A percentile compares a stretch with the other conserved stretches of the same genome.
phyloP scores from a whole-genome alignment of 768 basidiomycete species.

The Leucogyrophana mollusca region DNA sequence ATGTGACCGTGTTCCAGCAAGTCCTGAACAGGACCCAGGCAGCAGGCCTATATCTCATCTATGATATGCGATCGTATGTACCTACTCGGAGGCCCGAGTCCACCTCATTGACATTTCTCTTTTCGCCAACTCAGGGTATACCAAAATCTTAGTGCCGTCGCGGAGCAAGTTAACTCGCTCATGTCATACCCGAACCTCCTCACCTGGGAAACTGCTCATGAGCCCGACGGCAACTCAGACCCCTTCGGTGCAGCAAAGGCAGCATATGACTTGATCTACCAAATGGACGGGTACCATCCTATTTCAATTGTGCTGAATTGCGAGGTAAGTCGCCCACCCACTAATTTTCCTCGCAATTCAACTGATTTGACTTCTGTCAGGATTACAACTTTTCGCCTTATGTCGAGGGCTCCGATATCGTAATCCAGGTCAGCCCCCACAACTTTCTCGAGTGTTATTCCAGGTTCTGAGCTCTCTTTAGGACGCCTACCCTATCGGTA shows the following conservation, averaged over 20 bases:
- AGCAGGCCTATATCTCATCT: constrained; percentile 59
- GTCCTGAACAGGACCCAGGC: constrained; percentile 15
- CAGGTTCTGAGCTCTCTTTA: constrained; percentile 2
- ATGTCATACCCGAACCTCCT: constrained; percentile 67
- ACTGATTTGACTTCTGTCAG: too few species aligned
- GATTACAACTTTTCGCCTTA: constrained; percentile 64
- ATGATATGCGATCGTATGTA: constrained; percentile 67
- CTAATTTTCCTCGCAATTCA: constrained; percentile 20
- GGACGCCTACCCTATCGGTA: constrained; percentile 36
- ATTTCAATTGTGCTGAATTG: constrained; percentile 56
- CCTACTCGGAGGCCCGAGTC: background rate
- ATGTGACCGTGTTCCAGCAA: constrained; percentile 38
- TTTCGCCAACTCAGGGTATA: constrained; percentile 40
- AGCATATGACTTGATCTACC: constrained; percentile 46
- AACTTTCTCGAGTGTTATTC: constrained; percentile 5
- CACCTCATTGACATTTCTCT: background rate
- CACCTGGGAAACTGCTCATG: constrained; percentile 71
- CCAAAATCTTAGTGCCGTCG: constrained; percentile 58
- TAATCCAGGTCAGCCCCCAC: constrained; percentile 66
- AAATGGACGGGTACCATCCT: constrained; percentile 57
- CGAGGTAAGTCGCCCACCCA: constrained; percentile 23
- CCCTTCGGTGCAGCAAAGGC: constrained; percentile 54
- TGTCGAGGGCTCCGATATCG: constrained; percentile 62
- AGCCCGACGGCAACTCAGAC: constrained; percentile 68
- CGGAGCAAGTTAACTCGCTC: constrained; percentile 61